Evolutionary conservation across 768 basidiomycete species (phyloP), one percentile per base, ranked within the genome.

Genomic region (Cyclocybe cylindracea): DNA sequence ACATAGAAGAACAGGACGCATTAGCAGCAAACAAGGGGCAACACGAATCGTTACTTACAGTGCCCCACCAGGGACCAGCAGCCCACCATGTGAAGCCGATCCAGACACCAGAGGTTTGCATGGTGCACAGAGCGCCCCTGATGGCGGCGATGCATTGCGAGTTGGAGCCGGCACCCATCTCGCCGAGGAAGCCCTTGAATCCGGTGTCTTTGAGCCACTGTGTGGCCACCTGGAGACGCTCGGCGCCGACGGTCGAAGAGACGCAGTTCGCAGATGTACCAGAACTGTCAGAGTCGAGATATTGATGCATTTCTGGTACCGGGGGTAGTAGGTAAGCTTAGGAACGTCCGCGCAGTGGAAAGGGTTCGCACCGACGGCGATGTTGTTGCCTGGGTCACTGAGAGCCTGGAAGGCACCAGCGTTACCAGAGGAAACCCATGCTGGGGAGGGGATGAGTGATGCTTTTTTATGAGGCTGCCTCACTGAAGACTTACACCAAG

Each of bases 251-350:
- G 29, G 80, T 84, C 13, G 76, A 69, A 7, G 78, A 82, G 35
- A 85, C 83, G 61, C 85, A 86, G 19, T 67, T 74, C 1, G 61
- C 61, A 42, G 65, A 74, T 7, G 83, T 84, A 45, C 82, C 82
- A 14, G 82, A 84, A 56, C 80, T 77, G 60, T 86, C 84, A 34
- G 76, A 78, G 66, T 85, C 84, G 57, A 86, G 83, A 71, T 86
- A 86, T 63, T 86, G 83, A 65, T 86, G 84, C 81, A 85, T 85
- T 62, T 86, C 82, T 79, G 60, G 3, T n/a, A 47, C 43, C 16
- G 11, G 14, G 24, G 3, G 10, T 38, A 43, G 3, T 24, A 24
- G 8, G 14, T 18, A 11, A 37, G 31, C 50, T 29, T 29, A 34
- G n/a, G 53, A 36, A 41, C 19, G 19, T 43, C 56, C 37, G 9